Base-by-base conservation (phyloP, 306 rosid species). In the Hylodesmum podocarpum region DNA sequence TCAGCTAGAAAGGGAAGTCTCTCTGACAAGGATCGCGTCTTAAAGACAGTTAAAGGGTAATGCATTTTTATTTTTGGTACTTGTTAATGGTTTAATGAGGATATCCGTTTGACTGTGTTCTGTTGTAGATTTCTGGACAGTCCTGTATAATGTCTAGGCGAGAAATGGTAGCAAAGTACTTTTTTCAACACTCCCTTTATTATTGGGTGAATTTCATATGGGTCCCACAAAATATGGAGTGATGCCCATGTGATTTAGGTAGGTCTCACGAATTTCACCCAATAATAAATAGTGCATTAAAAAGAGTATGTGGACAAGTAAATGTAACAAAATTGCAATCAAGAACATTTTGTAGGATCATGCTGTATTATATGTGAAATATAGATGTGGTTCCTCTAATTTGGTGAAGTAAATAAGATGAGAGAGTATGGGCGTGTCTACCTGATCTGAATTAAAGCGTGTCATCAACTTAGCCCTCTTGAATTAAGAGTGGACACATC, bases 1-100 rank as follows among this genome's bases (percentile, higher is more conserved):
- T 96, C 99, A 57, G 93, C 88, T 44, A 89, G 93, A 84, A 96
- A 85, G 82, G 99, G 84, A 76, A 87, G 28, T 65, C 88, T 91
- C 43, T 91, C 99, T 77, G 99, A 96, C 0, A 91, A 88, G 76
- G 99, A 93, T 61, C 98, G 98, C 68, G 98, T 93, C 37, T 64
- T 91, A 84, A 96, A 93, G 86, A 93, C 98, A 53, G 91, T 96
- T 7, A 96, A 96, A 82, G 99, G 99, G 99, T 96, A 93, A 73
- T 70, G 6, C 5, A 21, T 29, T 62, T 81, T 11, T 61, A 62
- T n/a, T 18, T 68, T 16, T 13, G n/a, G 40, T 70, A 47, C 29
- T 16, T 36, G n/a, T 34, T 68, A 34, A 2, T 49, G 16, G 53
- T 73, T 55, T 64, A 66, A 31, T 66, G 57, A 11, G 14, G 6